Evolutionary conservation across 2,329 filamentous ascomycete genomes (phyloP).

Genomic region (Fusarium hainanense): DNA sequence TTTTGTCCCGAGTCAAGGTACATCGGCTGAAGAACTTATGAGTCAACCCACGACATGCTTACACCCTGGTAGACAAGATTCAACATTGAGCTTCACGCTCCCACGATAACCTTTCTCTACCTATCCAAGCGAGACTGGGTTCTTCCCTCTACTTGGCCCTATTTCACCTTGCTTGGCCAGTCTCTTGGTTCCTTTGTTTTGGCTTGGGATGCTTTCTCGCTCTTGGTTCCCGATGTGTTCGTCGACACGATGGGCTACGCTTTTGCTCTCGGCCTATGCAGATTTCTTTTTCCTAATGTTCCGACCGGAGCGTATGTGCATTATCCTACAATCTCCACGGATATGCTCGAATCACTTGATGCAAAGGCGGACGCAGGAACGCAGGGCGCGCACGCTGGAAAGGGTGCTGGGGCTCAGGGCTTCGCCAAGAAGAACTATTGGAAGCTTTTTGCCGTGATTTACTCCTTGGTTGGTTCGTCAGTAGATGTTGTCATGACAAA

Average conservation of each 20-base stretch:
- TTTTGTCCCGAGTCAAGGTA: conserved; percentile 81
- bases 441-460: conserved; percentile 83
- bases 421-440: conserved; percentile 83
- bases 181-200: conserved; percentile 88
- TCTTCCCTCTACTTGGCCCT: conserved; percentile 86
- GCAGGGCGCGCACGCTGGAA: conserved; percentile 85
- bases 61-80: conserved; percentile 74
- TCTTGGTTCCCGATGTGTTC: conserved; percentile 92
- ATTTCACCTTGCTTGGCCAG: conserved; percentile 93
- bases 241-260: conserved; percentile 99
- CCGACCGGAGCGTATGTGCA: conserved; percentile 95
- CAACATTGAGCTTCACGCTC: conserved; percentile 88
- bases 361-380: conserved; percentile 66
- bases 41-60: conserved; percentile 1
- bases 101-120: conserved; percentile 89
- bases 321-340: conserved; percentile 97
- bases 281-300: conserved; percentile 81
- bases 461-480: conserved; percentile 83
- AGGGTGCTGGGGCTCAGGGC: conserved; percentile 78
- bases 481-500: conserved; percentile 98
- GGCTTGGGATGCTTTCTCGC: conserved; percentile 91
- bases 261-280: conserved; percentile 85
- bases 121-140: conserved; percentile 89
- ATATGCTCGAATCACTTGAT: conserved; percentile 90
- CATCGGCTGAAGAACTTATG: conserved; percentile 31